These are phyloP conservation scores for Pseudogymnoascus sp. DNA, from an alignment of 2,329 filamentous ascomycete species.

Conservation along the genomic window DNA sequence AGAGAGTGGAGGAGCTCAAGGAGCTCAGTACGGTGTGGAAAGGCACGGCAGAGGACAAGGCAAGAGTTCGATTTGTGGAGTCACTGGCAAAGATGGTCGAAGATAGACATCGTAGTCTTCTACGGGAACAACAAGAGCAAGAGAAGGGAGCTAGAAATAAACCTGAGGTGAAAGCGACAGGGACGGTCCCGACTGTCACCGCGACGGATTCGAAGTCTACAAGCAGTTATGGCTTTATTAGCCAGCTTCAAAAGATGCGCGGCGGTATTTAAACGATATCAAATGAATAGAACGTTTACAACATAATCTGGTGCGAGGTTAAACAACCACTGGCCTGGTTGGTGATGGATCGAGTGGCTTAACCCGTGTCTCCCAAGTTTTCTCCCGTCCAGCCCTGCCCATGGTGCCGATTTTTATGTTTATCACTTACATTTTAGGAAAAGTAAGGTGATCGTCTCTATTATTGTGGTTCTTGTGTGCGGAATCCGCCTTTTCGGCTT, in stretches of 20 bases:
- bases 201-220: constrained; percentile 15
- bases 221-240: constrained; percentile 29
- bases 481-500: neutral
- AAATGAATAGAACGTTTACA: neutral
- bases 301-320: neutral
- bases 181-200: constrained; percentile 14
- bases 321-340: neutral
- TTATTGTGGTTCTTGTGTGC: neutral
- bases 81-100: constrained; percentile 73
- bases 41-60: constrained; percentile 91
- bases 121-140: constrained; percentile 25
- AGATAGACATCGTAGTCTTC: constrained; percentile 43
- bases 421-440: constrained; percentile 4
- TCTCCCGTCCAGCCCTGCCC: neutral
- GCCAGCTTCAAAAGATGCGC: constrained; percentile 28
- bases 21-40: constrained; percentile 77
- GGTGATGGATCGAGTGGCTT: neutral
- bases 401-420: neutral
- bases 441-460: neutral
- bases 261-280: constrained; percentile 20
- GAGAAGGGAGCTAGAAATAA: constrained; percentile 20
- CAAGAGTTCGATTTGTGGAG: constrained; percentile 73
- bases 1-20: constrained; percentile 68
- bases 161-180: neutral
- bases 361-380: neutral